Evolutionary conservation across 331 rosid species (phyloP).

Genomic region (Rosa hybrid): DNA sequence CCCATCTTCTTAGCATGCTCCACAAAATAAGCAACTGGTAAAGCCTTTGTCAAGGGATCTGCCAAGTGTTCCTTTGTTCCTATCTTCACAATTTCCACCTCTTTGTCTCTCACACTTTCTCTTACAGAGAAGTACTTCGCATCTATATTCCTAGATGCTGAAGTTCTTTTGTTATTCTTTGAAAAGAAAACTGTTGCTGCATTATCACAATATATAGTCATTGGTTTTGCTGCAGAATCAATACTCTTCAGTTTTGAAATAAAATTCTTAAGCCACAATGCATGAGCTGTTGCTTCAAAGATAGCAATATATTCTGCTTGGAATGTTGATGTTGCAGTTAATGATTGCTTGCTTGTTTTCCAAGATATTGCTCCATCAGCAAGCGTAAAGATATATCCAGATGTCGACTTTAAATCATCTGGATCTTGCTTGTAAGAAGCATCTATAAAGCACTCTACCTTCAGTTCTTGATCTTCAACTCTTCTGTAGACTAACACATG

Average conservation of each 20-base stretch:
- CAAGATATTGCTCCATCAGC: neutral
- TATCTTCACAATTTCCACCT: too few species aligned
- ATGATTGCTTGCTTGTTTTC: neutral
- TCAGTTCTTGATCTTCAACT: neutral
- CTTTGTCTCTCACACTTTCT: too few species aligned
- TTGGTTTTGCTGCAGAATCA: neutral
- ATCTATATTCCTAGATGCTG: neutral
- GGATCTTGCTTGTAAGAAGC: neutral
- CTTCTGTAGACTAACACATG: neutral
- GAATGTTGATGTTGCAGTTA: neutral
- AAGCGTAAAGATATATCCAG: too few species aligned
- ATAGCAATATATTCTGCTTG: neutral
- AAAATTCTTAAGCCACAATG: neutral
- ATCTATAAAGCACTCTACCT: neutral
- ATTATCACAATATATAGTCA: slow-evolving; percentile 1
- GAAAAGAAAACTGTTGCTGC: neutral
- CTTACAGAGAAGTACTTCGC: too few species aligned
- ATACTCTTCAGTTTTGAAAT: neutral
- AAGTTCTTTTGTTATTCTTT: slow-evolving; percentile 8
- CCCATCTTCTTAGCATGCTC: too few species aligned
- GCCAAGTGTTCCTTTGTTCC: too few species aligned
- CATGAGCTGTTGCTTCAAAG: neutral
- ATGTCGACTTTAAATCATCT: neutral
- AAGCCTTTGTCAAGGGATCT: too few species aligned
- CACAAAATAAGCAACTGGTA: too few species aligned